Evolutionary conservation across 2,329 filamentous ascomycete species (phyloP).

Genomic region (Arthrobotrys pseudoclavata): DNA sequence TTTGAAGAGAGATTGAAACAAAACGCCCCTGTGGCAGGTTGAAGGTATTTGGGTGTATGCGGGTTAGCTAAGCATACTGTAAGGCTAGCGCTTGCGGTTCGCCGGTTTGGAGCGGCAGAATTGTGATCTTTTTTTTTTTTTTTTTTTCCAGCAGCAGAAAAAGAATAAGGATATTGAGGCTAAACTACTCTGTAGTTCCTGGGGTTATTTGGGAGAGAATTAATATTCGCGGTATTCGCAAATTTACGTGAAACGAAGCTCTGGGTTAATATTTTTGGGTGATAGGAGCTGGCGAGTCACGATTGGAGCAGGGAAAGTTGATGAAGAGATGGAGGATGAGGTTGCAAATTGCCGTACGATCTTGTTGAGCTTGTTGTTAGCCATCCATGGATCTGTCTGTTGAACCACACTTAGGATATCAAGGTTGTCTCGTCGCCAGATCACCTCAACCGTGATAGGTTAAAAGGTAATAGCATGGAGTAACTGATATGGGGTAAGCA

Average conservation of each 20-base stretch:
- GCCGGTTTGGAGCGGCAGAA: constrained; percentile 42
- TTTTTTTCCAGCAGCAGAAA: not conserved
- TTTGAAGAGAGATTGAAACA: constrained; percentile 3
- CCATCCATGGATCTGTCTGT: too few relatives aligned
- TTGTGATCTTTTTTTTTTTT: not conserved
- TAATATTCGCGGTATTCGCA: not conserved
- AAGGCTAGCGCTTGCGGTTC: constrained; percentile 1
- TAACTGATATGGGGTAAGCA: too few relatives aligned
- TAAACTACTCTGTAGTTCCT: not conserved
- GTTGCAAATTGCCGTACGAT: not conserved
- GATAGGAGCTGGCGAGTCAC: not conserved
- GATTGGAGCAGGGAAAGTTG: not conserved
- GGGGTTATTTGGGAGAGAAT: too few relatives aligned
- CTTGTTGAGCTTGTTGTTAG: not conserved
- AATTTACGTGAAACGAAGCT: constrained; percentile 17
- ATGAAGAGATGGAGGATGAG: constrained; percentile 5
- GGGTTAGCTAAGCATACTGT: not conserved
- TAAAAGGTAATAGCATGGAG: too few relatives aligned
- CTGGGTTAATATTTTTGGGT: not conserved
- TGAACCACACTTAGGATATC: too few relatives aligned
- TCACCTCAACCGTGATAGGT: too few relatives aligned
- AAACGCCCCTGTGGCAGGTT: constrained; percentile 26
- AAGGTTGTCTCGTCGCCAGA: too few relatives aligned
- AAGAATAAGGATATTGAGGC: not conserved
- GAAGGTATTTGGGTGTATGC: constrained; percentile 3